These are phyloP conservation scores for Penicillium glabrum DNA, from an alignment of 2,329 filamentous ascomycete species.

Conservation along the genomic window DNA sequence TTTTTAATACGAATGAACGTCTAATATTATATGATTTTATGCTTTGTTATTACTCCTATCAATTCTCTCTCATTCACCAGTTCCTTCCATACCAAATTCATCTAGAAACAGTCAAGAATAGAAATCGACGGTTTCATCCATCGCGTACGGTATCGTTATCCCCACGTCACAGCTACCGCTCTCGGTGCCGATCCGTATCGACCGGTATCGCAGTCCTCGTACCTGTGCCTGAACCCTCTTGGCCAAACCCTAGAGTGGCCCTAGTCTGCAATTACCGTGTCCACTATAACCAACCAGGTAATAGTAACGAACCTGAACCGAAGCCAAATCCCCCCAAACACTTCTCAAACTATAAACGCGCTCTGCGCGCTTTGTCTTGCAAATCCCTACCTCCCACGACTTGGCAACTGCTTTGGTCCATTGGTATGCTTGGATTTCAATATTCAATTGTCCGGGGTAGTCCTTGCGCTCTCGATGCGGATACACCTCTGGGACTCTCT, in stretches of 20 bases:
- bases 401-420: neutral
- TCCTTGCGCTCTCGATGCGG: conserved; percentile 8
- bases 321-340: neutral
- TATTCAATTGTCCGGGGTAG: neutral
- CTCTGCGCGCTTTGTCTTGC: conserved; percentile 15
- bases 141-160: neutral
- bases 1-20: neutral
- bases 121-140: neutral
- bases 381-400: neutral
- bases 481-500: neutral
- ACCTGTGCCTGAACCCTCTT: neutral
- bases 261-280: neutral
- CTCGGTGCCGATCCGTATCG: conserved; percentile 9
- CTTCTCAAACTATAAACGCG: conserved; percentile 10
- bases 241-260: conserved; percentile 1
- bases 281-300: neutral
- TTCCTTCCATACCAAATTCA: neutral
- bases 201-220: conserved; percentile 11
- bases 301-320: neutral
- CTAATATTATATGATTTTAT: neutral
- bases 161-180: conserved; percentile 1
- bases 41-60: neutral
- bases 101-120: neutral
- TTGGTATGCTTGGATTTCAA: conserved; percentile 7
- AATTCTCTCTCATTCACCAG: neutral